Base-by-base conservation (phyloP, 2,329 filamentous ascomycete genomes). In the Cordyceps fumosorosea region DNA sequence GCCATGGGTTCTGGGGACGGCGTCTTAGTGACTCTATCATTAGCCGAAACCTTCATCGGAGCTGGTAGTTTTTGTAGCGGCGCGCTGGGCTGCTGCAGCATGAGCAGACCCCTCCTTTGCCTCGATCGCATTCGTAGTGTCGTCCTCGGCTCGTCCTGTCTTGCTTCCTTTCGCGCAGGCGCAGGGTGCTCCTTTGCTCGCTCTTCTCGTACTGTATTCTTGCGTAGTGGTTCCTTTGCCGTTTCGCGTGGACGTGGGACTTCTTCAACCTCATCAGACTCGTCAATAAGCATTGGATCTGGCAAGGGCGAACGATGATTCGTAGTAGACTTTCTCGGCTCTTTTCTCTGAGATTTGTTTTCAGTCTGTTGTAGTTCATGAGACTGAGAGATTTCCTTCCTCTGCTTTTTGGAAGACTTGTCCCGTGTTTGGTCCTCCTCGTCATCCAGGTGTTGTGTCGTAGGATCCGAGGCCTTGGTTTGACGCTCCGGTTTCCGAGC, bases 121-220 rank as follows among this genome's bases (percentile, higher is more conserved):
- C 62, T 61, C 14, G 62, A 54, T 5, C 57, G 57, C 50, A 64
- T 58, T 32, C 62, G 47, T 22, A 64, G 53, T 29, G 34, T 56
- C 16, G 62, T 61, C n/a, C 40, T 59, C n/a, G 26, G 62, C 32
- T 57, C 48, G 12, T 57, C 56, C 24, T 24, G 24, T 29, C 44
- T 42, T 10, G 53, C 0, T 22, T 58, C 55, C 22, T 5, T 22
- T 12, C 37, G 18, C 7, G 14, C n/a, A 24, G 47, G 6, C 2
- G 6, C 20, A 5, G 48, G 10, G 24, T 16, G n/a, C 16, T 10
- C 3, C 48, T 34, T 44, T 34, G 52, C 45, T 34, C 52, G 32
- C 32, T 51, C 20, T 10, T 32, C 53, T 51, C 45, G 16, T 12
- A 24, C 12, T 24, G 50, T 26, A 18, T 11, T 24, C 60, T 51